A percentile compares a stretch with the other conserved stretches of the same genome.
phyloP scores from a whole-genome alignment of 257 asterid species.

The Agastache rugosa region DNA sequence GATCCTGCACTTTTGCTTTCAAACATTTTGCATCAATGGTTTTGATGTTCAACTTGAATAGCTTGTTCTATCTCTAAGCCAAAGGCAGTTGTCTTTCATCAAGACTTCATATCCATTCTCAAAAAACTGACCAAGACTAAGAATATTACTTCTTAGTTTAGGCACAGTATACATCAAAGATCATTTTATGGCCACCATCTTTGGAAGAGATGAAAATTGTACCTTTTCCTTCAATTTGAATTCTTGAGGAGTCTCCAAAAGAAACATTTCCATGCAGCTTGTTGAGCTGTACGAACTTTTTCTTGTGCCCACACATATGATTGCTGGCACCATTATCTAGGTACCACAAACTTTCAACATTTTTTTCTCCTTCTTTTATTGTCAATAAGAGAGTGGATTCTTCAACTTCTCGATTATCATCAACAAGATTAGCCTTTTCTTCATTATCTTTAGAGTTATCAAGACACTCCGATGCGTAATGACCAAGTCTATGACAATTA shows the following conservation, averaged over 20 bases:
- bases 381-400: neutral
- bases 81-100: too few relatives aligned
- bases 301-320: neutral
- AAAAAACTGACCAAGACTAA: too few relatives aligned
- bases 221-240: too few relatives aligned
- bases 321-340: neutral
- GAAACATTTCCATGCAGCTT: neutral
- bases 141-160: too few relatives aligned
- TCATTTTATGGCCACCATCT: too few relatives aligned
- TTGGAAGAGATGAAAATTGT: too few relatives aligned
- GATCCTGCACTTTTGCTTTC: too few relatives aligned
- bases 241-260: neutral
- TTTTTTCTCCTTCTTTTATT: neutral
- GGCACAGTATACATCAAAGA: too few relatives aligned
- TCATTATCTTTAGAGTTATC: neutral
- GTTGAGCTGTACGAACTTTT: neutral
- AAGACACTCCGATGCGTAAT: neutral
- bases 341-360: neutral
- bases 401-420: neutral
- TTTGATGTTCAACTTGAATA: too few relatives aligned
- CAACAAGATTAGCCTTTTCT: conserved; percentile 4
- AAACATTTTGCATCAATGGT: too few relatives aligned
- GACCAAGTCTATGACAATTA: conserved; percentile 2
- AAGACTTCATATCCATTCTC: too few relatives aligned
- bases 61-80: too few relatives aligned